Evolutionary conservation across 208 protist genomes (phyloP), one percentile per base, ranked within the genome.

Genomic region (Trypanosoma lewisi): DNA sequence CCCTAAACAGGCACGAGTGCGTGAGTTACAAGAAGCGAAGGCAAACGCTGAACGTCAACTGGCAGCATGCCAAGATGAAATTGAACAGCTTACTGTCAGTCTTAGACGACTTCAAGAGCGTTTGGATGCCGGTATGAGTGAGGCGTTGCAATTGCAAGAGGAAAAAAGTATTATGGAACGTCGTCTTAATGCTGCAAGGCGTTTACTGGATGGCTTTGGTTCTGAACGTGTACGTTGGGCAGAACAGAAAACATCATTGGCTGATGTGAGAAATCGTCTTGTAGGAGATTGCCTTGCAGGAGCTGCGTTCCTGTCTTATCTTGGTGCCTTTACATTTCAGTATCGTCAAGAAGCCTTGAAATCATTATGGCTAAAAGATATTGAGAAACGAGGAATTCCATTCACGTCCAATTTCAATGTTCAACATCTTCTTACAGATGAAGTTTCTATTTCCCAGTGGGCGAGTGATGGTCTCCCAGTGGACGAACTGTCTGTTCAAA

Each of bases 401-500:
- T 73, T 98, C 34, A 93, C 93, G 9, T 70, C 81, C 19, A 63
- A 80, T 41, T 99, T 98, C 63, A 63, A 70, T 16, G 70, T 99
- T n/a, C 87, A 96, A 36, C 60, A 63, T 28, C 87, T 99, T 21
- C 83, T 99, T 19, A 98, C 97, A 14, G 90, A 90, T 67, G 98
- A 99, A 58, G 98, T 99, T 23, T 96, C 98, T 61, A 92, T 98
- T 23, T 95, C 95, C 23, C 81, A 98, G 74, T 99, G 98, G 98
- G 89, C 84, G 27, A 97, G 89, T 64, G 96, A 99, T 72, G 97
- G 97, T 16, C 84, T 99, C 17, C 98, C 98, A 19, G 91, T 89
- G 1, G 98, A 99, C 83, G 97, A 98, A 59, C 94, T 99, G 17
- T 98, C 96, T 6, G 85, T 99, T 33, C 97, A 99, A 73, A 99